Base-by-base conservation (phyloP, 371 early-diverging fungal species). In the Apophysomyces variabilis region DNA sequence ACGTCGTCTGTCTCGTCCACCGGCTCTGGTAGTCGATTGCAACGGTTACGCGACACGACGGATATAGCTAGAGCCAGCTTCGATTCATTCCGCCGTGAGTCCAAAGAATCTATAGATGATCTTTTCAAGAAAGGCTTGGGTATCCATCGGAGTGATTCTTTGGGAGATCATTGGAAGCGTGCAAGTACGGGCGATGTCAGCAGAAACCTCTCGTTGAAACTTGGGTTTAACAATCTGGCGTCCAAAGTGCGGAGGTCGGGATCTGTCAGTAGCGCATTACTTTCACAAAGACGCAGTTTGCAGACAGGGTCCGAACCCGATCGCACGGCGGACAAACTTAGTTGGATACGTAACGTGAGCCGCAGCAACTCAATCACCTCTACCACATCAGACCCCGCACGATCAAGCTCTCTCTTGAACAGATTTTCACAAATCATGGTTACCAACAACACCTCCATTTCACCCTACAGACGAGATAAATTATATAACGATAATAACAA, bases 81-180 rank as follows among this genome's bases (percentile, higher is more conserved):
- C 60, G 81, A 76, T 61, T 77, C 81, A 6, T 71, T 81, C 57
- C 64, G 78, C 35, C 58, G 65, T 50, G 81, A 78, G 39, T 81
- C 81, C 1, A 69, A 73, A 32, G 81, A 76, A 59, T 81, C 81
- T 0, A 46, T 81, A 14, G 81, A 81, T 58, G 81, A 81, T 18
- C 38, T 80, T 9, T 81, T 81, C 43, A 76, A 72, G 32, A 65
- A 67, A 9, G 66, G 73, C 3, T 45, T 71, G 7, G 69, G 67
- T 8, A 67, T 64, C 6, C 64, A 67, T 35, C 70, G 66, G 16
- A 56, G 13, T 12, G 66, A 39, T 1, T 56, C 59, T 0, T 44
- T 36, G 21, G 65, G 61, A 32, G 76, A 81, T 9, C 45, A 66
- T 0, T 73, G 72, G 67, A 77, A 78, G 60, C 65, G 81, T 9